phyloP scores from a whole-genome alignment of 176 grass and related monocot genomes.

The Paspalum notatum region DNA sequence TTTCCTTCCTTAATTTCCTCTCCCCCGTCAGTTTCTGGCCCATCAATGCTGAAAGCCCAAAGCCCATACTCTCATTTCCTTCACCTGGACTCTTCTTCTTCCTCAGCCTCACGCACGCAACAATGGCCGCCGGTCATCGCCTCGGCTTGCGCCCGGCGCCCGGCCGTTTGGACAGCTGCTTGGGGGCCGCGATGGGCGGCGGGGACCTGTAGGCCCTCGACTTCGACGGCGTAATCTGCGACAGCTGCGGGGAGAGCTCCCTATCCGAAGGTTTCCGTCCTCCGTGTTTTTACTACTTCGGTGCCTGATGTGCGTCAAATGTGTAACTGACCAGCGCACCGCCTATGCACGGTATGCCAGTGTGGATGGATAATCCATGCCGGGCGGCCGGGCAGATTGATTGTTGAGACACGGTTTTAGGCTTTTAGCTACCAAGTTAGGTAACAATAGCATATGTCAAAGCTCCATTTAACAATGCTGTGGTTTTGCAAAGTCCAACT shows the following conservation, averaged over 20 bases:
- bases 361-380: no score
- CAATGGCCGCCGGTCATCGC: neutral
- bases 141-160: neutral
- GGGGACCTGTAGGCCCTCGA: conserved; percentile 85
- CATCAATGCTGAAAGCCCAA: neutral
- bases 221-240: conserved; percentile 92
- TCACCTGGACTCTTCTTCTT: neutral
- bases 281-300: neutral
- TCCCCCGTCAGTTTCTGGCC: neutral
- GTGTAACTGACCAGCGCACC: neutral
- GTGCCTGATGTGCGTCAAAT: neutral
- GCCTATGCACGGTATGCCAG: no score
- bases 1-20: no score
- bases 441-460: neutral
- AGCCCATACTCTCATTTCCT: neutral
- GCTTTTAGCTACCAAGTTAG: neutral
- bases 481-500: neutral
- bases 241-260: conserved; percentile 97
- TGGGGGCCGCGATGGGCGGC: conserved; percentile 47
- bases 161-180: neutral
- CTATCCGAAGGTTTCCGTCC: conserved; percentile 69
- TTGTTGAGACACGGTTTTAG: no score
- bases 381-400: no score
- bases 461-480: neutral
- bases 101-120: neutral